Percentiles rank a stretch among this genome's conserved stretches.
These are phyloP conservation scores for Cladosporium cucumerinum DNA, from an alignment of 2,329 filamentous ascomycete genomes.

Conservation along the genomic window DNA sequence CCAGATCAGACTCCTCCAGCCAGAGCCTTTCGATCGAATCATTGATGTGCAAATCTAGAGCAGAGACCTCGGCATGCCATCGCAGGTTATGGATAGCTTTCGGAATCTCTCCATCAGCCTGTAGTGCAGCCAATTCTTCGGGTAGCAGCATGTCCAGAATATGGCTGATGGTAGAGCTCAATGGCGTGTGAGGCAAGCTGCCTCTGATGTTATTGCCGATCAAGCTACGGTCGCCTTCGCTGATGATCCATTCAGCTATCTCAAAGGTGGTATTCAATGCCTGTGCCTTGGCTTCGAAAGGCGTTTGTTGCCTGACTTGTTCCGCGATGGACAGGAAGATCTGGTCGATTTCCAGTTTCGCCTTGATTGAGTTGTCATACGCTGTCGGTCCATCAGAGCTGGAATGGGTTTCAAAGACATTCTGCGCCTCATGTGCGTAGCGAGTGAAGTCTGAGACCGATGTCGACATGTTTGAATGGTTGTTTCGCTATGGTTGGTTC, in stretches of 20 bases:
- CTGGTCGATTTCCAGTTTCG: background rate
- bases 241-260: background rate
- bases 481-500: background rate
- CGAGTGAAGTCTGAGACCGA: background rate
- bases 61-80: background rate
- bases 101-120: background rate
- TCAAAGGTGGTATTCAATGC: background rate
- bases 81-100: background rate
- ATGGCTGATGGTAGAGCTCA: background rate
- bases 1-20: conserved; percentile 1
- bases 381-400: background rate
- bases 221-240: background rate
- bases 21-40: background rate
- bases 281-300: background rate
- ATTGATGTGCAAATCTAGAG: background rate
- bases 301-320: background rate
- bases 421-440: background rate
- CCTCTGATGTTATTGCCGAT: background rate
- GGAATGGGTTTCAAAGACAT: background rate
- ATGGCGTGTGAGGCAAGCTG: background rate
- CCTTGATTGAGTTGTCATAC: background rate
- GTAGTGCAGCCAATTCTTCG: background rate
- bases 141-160: background rate
- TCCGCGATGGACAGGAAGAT: background rate
- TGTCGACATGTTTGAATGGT: background rate